Conservation (phyloP, 23 red algal genomes). For the Cyanidiococcus yangmingshanensis region DNA sequence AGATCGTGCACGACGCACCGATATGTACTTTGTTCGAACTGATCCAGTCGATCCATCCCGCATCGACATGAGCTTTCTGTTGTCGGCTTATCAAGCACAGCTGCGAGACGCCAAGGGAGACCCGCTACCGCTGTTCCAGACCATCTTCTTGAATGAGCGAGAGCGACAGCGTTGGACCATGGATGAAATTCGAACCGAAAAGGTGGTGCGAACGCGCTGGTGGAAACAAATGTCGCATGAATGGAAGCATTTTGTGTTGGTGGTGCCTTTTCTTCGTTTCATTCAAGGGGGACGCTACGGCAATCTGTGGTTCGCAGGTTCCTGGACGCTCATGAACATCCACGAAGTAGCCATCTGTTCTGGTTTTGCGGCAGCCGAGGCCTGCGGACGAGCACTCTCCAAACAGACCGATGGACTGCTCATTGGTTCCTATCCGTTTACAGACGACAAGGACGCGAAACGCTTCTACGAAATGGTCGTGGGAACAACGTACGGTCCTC, state of each 20-base stretch:
- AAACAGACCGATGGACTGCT: neutral
- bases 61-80: slow-evolving; percentile 37
- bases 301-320: slow-evolving; percentile 23
- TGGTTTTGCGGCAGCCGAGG: slow-evolving; percentile 26
- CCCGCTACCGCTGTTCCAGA: slow-evolving; percentile 25
- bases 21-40: slow-evolving; percentile 32
- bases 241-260: slow-evolving; percentile 30
- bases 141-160: slow-evolving; percentile 24
- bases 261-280: slow-evolving; percentile 23
- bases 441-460: neutral
- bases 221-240: slow-evolving; percentile 30
- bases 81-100: slow-evolving; percentile 28
- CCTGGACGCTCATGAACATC: slow-evolving; percentile 29
- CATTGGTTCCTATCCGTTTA: slow-evolving; percentile 1
- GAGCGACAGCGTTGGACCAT: slow-evolving; percentile 17
- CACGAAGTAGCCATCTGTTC: slow-evolving; percentile 27
- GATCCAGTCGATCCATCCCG: slow-evolving; percentile 5
- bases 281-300: slow-evolving; percentile 15
- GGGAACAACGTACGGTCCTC: neutral
- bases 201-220: slow-evolving; percentile 8
- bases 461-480: neutral
- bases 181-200: neutral
- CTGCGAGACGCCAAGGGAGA: neutral
- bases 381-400: neutral
- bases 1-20: neutral